Base-by-base conservation (phyloP, 305 asterid species). In the Caryopteris hybrid region DNA sequence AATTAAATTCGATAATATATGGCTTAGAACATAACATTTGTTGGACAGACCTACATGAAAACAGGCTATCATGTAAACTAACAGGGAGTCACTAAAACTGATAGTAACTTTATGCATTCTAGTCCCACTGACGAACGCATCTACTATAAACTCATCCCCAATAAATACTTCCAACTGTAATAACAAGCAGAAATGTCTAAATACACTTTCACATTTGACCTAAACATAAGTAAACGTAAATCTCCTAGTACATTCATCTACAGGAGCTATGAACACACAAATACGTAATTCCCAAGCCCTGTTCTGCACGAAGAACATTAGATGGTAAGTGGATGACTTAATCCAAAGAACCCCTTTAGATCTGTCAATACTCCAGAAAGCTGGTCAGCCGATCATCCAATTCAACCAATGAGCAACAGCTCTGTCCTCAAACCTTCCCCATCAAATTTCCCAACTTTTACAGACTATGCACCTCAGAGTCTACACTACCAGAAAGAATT, bases 321-420 rank as follows among this genome's bases (percentile, higher is more conserved):
- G 29, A 47, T 12, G 8, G 48, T 13, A 57, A 25, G 58, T 43
- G 20, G 11, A 45, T 46, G 17, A 38, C 51, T 12, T 36, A 22
- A 41, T 21, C 5, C 36, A 54, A n/a, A 48, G 63, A 47, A 10
- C 42, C 68, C 45, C 48, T 45, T 25, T 27, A 22, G 6, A 73
- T 57, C 9, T 1, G 47, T 53, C 48, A 27, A 29, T 52, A 39
- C 21, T 13, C 45, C 38, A 52, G 6, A 63, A 48, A 45, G 12
- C 20, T 2, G 16, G 43, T 39, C 31, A 51, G 6, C 3, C 21
- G 14, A 34, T 33, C 34, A n/a, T 69, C 60, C 46, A 45, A 45
- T 48, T 51, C 76, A 78, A 70, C 18, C 56, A 73, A 68, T 39
- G 56, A 69, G 46, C 74, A 59, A 69, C 20, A 10, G 41, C 47